A percentile compares a stretch with the other conserved stretches of the same genome.
These are phyloP conservation scores for Hypocreales sp. DNA, from an alignment of 2,329 filamentous ascomycete genomes.

Conservation along the genomic window DNA sequence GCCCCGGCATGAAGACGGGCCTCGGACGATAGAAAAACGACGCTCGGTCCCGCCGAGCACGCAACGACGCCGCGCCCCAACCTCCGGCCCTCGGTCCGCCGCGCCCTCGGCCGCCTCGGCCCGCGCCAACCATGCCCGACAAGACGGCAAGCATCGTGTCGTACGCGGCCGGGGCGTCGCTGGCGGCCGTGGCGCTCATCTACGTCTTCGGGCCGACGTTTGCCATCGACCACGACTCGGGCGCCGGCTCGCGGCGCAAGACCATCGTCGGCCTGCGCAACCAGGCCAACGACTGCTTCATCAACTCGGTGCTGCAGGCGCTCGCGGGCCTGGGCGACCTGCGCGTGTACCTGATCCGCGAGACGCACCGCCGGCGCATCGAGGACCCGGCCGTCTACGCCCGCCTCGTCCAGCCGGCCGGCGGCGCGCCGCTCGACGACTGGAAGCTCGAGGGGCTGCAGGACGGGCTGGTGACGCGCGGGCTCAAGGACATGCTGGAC, in stretches of 20 bases:
- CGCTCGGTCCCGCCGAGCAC: background rate
- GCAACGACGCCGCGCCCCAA: background rate
- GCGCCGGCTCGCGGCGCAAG: slow-evolving; percentile 51
- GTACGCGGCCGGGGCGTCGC: slow-evolving; percentile 88
- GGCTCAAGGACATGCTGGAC: slow-evolving; percentile 85
- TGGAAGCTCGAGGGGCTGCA: slow-evolving; percentile 58
- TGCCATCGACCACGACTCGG: slow-evolving; percentile 72
- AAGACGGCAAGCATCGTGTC: slow-evolving; percentile 40
- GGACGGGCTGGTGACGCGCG: slow-evolving; percentile 67
- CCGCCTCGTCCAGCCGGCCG: slow-evolving; percentile 36
- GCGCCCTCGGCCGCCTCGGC: too few species aligned
- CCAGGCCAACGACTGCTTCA: slow-evolving; percentile 89
- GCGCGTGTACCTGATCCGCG: slow-evolving; percentile 79
- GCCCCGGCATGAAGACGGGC: slow-evolving; percentile 7
- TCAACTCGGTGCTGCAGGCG: slow-evolving; percentile 91
- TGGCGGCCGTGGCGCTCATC: slow-evolving; percentile 86
- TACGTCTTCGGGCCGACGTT: slow-evolving; percentile 98
- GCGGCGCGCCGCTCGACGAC: slow-evolving; percentile 25
- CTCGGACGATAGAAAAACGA: slow-evolving; percentile 1
- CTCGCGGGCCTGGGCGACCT: slow-evolving; percentile 82
- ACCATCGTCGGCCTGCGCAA: slow-evolving; percentile 81
- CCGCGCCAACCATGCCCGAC: slow-evolving; percentile 21
- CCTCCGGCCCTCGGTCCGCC: background rate
- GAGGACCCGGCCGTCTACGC: slow-evolving; percentile 66
- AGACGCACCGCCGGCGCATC: slow-evolving; percentile 70